phyloP scores from a whole-genome alignment of 495 filamentous ascomycete genomes.

The Hypoxylon perforatum region DNA sequence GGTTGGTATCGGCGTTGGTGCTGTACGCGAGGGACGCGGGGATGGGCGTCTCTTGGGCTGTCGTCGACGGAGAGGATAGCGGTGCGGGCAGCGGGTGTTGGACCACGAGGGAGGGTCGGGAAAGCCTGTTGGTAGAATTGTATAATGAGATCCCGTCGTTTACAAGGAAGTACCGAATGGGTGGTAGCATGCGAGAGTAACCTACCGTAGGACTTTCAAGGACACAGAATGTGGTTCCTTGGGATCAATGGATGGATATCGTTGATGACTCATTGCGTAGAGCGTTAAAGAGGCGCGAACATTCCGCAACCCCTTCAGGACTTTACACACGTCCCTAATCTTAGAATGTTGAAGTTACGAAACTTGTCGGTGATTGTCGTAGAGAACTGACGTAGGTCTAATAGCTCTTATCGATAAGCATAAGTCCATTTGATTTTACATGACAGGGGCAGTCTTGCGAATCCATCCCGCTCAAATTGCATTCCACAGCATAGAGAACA shows the following conservation, averaged over 20 bases:
- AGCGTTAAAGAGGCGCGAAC: constrained; percentile 1
- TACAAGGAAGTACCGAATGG: neutral
- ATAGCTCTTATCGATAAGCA: neutral
- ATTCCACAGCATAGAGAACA: no score
- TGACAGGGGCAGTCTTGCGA: no score
- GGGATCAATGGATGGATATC: constrained; percentile 65
- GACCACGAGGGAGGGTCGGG: constrained; percentile 63
- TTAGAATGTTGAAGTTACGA: neutral
- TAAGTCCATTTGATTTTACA: neutral
- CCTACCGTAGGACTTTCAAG: constrained; percentile 80
- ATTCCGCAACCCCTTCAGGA: neutral
- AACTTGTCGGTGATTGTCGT: neutral
- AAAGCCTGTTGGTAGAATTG: constrained; percentile 55
- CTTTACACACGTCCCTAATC: neutral
- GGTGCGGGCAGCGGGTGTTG: constrained; percentile 58
- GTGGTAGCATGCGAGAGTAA: no score
- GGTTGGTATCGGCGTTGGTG: constrained; percentile 50
- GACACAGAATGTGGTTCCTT: constrained; percentile 88
- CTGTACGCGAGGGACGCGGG: constrained; percentile 60
- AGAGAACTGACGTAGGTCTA: neutral
- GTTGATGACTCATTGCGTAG: constrained; percentile 60
- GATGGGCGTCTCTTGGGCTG: constrained; percentile 36
- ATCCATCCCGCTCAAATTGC: no score
- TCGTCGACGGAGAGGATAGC: constrained; percentile 31
- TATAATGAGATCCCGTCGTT: constrained; percentile 22